These are phyloP conservation scores for Posidonia australis DNA, from an alignment of 106 monocot species.

Conservation along the genomic window DNA sequence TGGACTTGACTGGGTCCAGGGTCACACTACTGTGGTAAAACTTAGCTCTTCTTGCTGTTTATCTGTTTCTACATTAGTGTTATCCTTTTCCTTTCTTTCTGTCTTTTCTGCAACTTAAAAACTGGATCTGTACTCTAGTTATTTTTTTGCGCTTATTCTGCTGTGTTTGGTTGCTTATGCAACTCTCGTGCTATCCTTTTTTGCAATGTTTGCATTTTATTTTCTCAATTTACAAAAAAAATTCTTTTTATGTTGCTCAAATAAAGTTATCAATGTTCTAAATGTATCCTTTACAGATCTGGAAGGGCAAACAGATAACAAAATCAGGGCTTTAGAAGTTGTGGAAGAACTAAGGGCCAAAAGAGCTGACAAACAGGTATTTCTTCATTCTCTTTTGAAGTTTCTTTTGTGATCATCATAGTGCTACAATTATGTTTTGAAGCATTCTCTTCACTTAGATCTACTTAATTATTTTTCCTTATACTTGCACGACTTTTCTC, in stretches of 20 bases:
- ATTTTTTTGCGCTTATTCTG: no score
- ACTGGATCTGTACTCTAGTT: no score
- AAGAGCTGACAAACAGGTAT: slow-evolving; percentile 91
- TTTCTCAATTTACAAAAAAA: no score
- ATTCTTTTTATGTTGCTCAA: slow-evolving; percentile 2
- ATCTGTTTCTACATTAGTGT: no score
- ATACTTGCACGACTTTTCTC: not conserved
- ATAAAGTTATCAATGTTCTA: not conserved
- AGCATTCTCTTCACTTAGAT: not conserved
- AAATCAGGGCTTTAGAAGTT: slow-evolving; percentile 65
- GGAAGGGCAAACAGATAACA: slow-evolving; percentile 77
- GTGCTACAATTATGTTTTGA: not conserved
- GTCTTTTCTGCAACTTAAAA: no score
- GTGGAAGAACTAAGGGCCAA: slow-evolving; percentile 68
- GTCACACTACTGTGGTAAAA: no score
- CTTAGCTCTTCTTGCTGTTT: no score
- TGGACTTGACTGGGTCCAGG: no score
- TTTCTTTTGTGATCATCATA: not conserved
- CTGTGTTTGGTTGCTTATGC: no score
- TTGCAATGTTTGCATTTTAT: not conserved
- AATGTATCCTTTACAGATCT: slow-evolving; percentile 39
- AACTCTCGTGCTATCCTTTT: not conserved
- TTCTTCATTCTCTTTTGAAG: not conserved
- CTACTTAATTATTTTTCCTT: not conserved
- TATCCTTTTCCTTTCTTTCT: no score